phyloP scores from a whole-genome alignment of 495 filamentous ascomycete genomes.

The Rhizodiscina lignyota region DNA sequence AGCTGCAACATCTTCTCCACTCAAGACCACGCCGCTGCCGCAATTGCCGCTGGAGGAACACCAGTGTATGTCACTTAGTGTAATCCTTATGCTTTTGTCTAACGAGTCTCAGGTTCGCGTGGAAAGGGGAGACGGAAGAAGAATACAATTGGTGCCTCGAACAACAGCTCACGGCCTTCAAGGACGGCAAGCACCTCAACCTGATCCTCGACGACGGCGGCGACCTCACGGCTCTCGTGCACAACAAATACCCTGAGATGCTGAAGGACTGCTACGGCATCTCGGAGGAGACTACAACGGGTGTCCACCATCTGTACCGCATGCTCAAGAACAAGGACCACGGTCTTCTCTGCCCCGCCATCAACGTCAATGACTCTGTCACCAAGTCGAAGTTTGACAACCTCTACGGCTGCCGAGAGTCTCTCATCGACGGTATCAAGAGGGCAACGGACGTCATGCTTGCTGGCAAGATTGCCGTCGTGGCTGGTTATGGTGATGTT shows the following conservation, averaged over 20 bases:
- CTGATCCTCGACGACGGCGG: slow-evolving; percentile 98
- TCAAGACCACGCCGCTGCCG: slow-evolving; percentile 94
- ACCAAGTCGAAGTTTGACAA: slow-evolving; percentile 99
- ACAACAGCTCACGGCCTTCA: slow-evolving; percentile 94
- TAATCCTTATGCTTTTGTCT: slow-evolving; percentile 3
- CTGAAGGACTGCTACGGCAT: slow-evolving; percentile 95
- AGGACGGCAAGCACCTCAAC: slow-evolving; percentile 91
- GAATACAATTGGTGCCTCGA: slow-evolving; percentile 99
- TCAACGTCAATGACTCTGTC: slow-evolving; percentile 99
- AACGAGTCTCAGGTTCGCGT: slow-evolving; percentile 53
- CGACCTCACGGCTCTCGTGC: slow-evolving; percentile 89
- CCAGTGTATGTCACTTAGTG: slow-evolving; percentile 47
- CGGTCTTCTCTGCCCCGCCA: slow-evolving; percentile 72
- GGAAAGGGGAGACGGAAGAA: slow-evolving; percentile 99
- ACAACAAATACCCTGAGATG: slow-evolving; percentile 95
- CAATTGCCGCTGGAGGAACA: slow-evolving; percentile 84
- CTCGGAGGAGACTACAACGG: slow-evolving; percentile 98
- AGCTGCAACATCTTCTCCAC: slow-evolving; percentile 98
- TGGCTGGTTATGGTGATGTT: slow-evolving; percentile 97
- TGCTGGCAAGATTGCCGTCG: slow-evolving; percentile 93
- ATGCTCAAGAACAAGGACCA: slow-evolving; percentile 74
- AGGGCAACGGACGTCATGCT: slow-evolving; percentile 99
- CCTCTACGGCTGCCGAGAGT: slow-evolving; percentile 98
- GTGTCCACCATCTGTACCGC: slow-evolving; percentile 96
- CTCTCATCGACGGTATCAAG: slow-evolving; percentile 98